Evolutionary conservation across 2,329 filamentous ascomycete species (phyloP), one percentile per base, ranked within the genome.

Genomic region (Fusarium burgessii): DNA sequence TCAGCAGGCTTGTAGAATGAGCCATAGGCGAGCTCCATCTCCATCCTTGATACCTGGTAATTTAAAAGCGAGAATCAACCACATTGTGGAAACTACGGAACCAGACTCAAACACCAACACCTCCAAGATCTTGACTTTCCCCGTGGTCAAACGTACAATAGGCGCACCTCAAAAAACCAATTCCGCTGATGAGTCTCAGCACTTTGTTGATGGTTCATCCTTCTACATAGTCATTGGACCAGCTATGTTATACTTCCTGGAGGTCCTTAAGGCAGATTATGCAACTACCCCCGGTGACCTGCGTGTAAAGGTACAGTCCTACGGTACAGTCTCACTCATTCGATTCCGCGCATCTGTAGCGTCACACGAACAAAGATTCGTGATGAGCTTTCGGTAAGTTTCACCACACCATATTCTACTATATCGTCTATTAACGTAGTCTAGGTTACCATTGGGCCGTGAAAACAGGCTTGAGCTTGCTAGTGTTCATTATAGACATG

Each of bases 171-270:
- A 81, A 20, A 85, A 83, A 70, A 66, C 81, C 15, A 81, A 82
- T 33, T 82, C 82, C 43, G 78, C 78, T 12, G 81, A 83, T 11
- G 83, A 85, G 35, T 74, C 79, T 2, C 84, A 85, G 58, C 87
- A 86, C 71, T 78, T 79, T 32, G 80, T 81, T 23, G 87, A 88
- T 32, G 80, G 81, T n/a, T 81, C 84, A 2, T 86, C 86, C 1
- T 88, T 85, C 63, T 89, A 87, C 71, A 79, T 89, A 27, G 85
- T 85, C 6, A 82, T 89, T 29, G 87, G 85, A 25, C 83, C 86
- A 32, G 85, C 87, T 65, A 82, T 86, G 64, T 86, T 86, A 66
- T 83, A 87, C 71, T 80, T 88, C 7, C 79, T 86, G 10, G 85
- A 88, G 62, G 84, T 88, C 18, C 80, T 84, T 20, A 84, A 82